Conservation (phyloP, 805 yeast genomes). For the Lachancea nothofagi region DNA sequence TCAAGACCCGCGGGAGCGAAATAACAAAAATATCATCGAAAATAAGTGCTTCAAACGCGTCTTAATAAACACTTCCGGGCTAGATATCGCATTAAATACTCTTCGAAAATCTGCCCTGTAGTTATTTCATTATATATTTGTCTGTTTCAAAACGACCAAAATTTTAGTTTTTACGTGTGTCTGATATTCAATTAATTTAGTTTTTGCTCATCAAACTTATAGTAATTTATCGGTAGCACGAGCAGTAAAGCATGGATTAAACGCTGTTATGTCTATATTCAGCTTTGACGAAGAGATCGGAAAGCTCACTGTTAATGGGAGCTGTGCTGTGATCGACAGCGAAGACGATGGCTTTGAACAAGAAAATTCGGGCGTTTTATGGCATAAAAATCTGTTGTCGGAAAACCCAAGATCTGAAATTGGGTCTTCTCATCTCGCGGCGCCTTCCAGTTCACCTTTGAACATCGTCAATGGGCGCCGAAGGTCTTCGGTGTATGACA, state of each 20-base stretch:
- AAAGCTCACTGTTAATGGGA: conserved; percentile 13
- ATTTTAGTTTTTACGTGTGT: no score
- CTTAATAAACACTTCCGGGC: no score
- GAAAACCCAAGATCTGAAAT: conserved; percentile 4
- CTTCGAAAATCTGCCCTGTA: no score
- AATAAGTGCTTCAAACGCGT: no score
- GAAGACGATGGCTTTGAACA: conserved; percentile 6
- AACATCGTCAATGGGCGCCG: conserved; percentile 16
- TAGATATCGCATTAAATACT: no score
- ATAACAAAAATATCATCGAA: no score
- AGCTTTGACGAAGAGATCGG: conserved; percentile 15
- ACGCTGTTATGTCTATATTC: conserved; percentile 11
- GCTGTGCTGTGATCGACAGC: conserved; percentile 12
- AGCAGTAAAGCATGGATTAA: neutral
- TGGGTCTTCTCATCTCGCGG: neutral
- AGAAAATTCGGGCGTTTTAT: conserved; percentile 1
- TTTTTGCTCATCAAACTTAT: no score
- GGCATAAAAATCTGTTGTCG: conserved; percentile 14
- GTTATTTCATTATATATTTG: no score
- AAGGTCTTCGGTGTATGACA: conserved; percentile 28
- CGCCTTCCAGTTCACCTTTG: neutral
- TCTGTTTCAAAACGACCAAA: no score
- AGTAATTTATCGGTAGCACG: neutral
- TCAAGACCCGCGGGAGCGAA: no score
- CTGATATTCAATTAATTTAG: no score